phyloP scores from a whole-genome alignment of 2,329 filamentous ascomycete genomes.

The Diaporthe amygdali region DNA sequence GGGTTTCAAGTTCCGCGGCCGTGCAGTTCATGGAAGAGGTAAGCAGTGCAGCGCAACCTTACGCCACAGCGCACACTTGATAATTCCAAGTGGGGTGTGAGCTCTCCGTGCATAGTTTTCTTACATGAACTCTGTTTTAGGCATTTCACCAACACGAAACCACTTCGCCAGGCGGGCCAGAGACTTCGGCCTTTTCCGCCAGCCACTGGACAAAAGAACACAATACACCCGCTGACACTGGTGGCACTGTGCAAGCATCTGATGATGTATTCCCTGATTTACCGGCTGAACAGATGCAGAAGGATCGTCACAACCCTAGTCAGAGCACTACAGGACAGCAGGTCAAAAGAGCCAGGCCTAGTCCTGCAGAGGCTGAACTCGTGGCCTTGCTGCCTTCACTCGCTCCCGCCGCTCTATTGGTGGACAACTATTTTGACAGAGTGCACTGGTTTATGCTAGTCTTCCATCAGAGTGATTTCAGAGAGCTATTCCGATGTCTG shows the following conservation, averaged over 20 bases:
- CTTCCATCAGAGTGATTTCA: not conserved
- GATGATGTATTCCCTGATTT: accelerated
- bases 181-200: not conserved
- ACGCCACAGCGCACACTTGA: too few relatives aligned
- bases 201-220: not conserved
- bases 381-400: not conserved
- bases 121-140: not conserved
- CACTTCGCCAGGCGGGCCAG: not conserved
- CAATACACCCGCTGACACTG: too few relatives aligned
- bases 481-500: not conserved
- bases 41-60: not conserved
- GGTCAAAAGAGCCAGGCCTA: not conserved
- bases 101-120: not conserved
- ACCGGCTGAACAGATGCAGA: not conserved
- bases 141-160: not conserved
- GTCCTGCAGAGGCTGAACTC: not conserved
- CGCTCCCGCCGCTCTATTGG: not conserved
- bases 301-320: too few relatives aligned
- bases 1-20: not conserved
- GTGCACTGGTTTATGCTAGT: not conserved
- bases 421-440: not conserved
- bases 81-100: too few relatives aligned
- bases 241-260: not conserved
- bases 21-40: not conserved
- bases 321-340: not conserved